phyloP scores from a whole-genome alignment of 2,329 filamentous ascomycete species.

The Aspergillus unguis region DNA sequence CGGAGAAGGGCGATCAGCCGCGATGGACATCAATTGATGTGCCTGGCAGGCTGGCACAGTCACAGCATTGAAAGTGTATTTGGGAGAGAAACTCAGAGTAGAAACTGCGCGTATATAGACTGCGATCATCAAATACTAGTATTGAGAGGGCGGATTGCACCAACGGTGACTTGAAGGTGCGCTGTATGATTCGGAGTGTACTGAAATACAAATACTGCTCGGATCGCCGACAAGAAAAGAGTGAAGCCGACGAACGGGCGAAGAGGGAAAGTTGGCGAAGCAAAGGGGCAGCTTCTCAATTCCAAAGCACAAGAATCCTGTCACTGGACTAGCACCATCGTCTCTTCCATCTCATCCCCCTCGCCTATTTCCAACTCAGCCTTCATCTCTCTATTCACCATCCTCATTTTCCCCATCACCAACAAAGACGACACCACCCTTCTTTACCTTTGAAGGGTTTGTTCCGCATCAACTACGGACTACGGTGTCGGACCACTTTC shows the following conservation, averaged over 20 bases:
- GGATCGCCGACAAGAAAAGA: slow-evolving; percentile 12
- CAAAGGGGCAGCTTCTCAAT: slow-evolving; percentile 13
- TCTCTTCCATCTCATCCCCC: slow-evolving; percentile 3
- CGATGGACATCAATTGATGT: background rate
- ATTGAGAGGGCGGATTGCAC: slow-evolving; percentile 2
- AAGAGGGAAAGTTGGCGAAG: slow-evolving; percentile 13
- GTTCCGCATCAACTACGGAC: background rate
- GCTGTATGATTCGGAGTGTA: background rate
- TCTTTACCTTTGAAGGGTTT: background rate
- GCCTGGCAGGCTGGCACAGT: too few relatives aligned
- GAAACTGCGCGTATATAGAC: background rate
- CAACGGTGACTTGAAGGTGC: background rate
- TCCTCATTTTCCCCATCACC: slow-evolving; percentile 1
- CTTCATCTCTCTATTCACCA: slow-evolving; percentile 3
- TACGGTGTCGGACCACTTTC: background rate
- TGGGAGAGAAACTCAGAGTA: too few relatives aligned
- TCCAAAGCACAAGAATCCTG: slow-evolving; percentile 9
- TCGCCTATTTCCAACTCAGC: background rate
- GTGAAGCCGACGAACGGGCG: slow-evolving; percentile 6
- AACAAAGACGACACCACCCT: slow-evolving; percentile 1
- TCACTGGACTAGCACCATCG: slow-evolving; percentile 9
- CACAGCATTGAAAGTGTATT: too few relatives aligned
- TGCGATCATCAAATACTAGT: background rate
- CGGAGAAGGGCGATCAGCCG: background rate
- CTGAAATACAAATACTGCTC: slow-evolving; percentile 14